These are phyloP conservation scores for Aspergillus kassunensis DNA, from an alignment of 495 filamentous ascomycete genomes.

Conservation along the genomic window DNA sequence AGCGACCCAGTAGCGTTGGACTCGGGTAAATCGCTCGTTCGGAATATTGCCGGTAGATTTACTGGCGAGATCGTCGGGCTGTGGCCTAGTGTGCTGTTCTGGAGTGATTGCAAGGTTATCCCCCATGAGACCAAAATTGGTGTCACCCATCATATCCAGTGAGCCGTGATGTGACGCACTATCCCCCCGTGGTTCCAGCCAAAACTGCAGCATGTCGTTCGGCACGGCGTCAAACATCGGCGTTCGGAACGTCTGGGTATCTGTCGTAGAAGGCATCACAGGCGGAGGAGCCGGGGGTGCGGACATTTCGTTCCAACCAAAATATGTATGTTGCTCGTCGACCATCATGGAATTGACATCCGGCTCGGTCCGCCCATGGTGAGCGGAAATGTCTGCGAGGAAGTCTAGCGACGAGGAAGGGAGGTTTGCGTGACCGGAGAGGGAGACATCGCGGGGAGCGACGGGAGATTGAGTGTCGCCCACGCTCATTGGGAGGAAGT, in stretches of 20 bases:
- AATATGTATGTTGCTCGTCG: slow-evolving; percentile 32
- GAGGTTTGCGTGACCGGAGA: slow-evolving; percentile 18
- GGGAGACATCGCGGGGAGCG: slow-evolving; percentile 24
- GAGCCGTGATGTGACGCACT: slow-evolving; percentile 33
- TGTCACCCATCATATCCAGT: slow-evolving; percentile 30
- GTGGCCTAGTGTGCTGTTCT: slow-evolving; percentile 24
- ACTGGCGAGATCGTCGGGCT: slow-evolving; percentile 22
- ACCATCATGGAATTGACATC: slow-evolving; percentile 34
- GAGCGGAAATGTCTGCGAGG: slow-evolving; percentile 37
- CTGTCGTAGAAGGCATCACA: neutral
- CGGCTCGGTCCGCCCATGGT: slow-evolving; percentile 33
- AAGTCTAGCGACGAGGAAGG: slow-evolving; percentile 36
- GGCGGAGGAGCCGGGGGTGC: slow-evolving; percentile 7
- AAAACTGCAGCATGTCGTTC: slow-evolving; percentile 38
- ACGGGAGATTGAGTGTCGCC: slow-evolving; percentile 14
- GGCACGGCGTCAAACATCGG: slow-evolving; percentile 27
- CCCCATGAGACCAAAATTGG: slow-evolving; percentile 28
- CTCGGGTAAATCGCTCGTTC: slow-evolving; percentile 45
- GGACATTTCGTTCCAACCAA: slow-evolving; percentile 34
- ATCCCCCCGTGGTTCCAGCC: slow-evolving; percentile 39
- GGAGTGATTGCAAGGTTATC: slow-evolving; percentile 24
- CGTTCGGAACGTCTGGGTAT: slow-evolving; percentile 23
- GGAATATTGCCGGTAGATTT: slow-evolving; percentile 38
- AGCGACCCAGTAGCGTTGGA: slow-evolving; percentile 49
- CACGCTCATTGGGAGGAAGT: slow-evolving; percentile 18